phyloP scores from a whole-genome alignment of 768 basidiomycete species.

The Mycena albidolilacea region DNA sequence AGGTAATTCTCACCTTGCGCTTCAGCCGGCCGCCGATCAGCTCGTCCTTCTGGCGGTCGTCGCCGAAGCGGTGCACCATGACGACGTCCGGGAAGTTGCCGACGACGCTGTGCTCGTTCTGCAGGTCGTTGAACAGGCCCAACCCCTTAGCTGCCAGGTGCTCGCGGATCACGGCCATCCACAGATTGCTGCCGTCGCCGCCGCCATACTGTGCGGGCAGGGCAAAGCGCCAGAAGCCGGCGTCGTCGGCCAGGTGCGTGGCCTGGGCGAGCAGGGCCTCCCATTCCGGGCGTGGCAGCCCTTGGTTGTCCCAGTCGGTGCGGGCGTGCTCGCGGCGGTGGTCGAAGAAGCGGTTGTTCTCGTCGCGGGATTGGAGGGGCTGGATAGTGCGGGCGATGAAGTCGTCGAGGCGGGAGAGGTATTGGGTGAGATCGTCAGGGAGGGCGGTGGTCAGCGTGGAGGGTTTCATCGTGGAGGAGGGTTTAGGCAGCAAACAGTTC shows the following conservation, averaged over 20 bases:
- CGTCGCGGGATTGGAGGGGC: slow-evolving; percentile 32
- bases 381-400: slow-evolving; percentile 29
- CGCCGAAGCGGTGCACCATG: slow-evolving; percentile 32
- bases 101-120: slow-evolving; percentile 36
- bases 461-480: slow-evolving; percentile 19
- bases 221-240: slow-evolving; percentile 32
- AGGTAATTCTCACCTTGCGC: slow-evolving; percentile 27
- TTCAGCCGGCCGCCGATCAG: slow-evolving; percentile 31
- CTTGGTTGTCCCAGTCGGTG: slow-evolving; percentile 25
- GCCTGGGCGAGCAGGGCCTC: slow-evolving; percentile 33
- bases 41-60: slow-evolving; percentile 31
- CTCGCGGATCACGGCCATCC: slow-evolving; percentile 33
- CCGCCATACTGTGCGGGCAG: slow-evolving; percentile 33
- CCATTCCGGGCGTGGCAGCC: slow-evolving; percentile 30
- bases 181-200: slow-evolving; percentile 27
- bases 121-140: slow-evolving; percentile 33
- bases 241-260: slow-evolving; percentile 24
- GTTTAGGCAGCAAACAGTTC: slow-evolving; percentile 11
- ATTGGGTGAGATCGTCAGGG: slow-evolving; percentile 26
- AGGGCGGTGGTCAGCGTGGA: slow-evolving; percentile 27
- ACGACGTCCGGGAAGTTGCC: slow-evolving; percentile 34
- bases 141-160: slow-evolving; percentile 31
- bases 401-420: slow-evolving; percentile 29
- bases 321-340: slow-evolving; percentile 34
- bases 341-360: slow-evolving; percentile 36